These are phyloP conservation scores for Coniferiporia sulphurascens DNA, from an alignment of 1,284 basidiomycete species.

Conservation along the genomic window DNA sequence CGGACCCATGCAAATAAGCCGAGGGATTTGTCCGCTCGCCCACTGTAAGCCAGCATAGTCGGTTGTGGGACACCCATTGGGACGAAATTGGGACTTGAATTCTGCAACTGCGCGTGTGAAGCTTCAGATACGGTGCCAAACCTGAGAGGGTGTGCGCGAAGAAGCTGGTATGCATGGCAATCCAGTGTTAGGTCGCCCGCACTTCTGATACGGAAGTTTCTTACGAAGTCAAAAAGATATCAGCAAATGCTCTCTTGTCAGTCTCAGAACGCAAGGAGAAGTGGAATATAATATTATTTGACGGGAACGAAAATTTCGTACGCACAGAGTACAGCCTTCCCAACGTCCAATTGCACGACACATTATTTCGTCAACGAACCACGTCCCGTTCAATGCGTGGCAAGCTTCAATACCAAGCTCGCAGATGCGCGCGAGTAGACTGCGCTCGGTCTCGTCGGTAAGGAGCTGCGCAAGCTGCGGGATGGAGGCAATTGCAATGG, in stretches of 20 bases:
- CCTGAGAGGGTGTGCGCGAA: constrained; percentile 33
- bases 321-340: constrained; percentile 73
- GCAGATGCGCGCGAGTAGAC: constrained; percentile 61
- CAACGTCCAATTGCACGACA: constrained; percentile 70
- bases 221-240: constrained; percentile 31
- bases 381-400: constrained; percentile 53
- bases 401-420: constrained; percentile 56
- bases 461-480: constrained; percentile 69
- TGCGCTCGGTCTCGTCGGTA: constrained; percentile 67
- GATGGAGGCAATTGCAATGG: constrained; percentile 62
- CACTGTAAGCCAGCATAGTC: constrained; percentile 23
- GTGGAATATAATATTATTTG: neutral
- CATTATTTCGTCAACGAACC: constrained; percentile 67
- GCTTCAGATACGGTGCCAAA: constrained; percentile 23
- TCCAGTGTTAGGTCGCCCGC: constrained; percentile 44
- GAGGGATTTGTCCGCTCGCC: constrained; percentile 16
- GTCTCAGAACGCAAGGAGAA: no score
- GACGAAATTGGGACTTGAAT: no score
- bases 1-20: constrained; percentile 49
- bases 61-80: constrained; percentile 20
- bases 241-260: no score
- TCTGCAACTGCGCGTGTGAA: no score
- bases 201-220: constrained; percentile 55
- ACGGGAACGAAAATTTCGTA: constrained; percentile 19
- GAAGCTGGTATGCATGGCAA: constrained; percentile 52